Evolutionary conservation across 768 basidiomycete genomes (phyloP), one percentile per base, ranked within the genome.

Genomic region (Lyophyllum decastes): DNA sequence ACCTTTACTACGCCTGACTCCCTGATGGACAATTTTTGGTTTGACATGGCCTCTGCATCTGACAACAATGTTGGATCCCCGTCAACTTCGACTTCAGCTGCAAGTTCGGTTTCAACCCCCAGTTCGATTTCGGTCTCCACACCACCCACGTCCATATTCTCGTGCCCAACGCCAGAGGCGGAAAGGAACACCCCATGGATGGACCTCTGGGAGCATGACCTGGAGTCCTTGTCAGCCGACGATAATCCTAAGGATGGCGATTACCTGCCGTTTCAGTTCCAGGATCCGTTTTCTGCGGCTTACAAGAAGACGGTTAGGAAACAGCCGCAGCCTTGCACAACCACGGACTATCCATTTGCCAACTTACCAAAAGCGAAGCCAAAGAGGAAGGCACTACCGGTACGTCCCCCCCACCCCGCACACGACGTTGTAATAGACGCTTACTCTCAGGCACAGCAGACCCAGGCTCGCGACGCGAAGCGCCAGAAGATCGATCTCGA

Each of bases 401-500:
- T 60, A 53, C 24, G 38, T n/a, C 17, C 38, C 27, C n/a, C 33
- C 30, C 22, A 46, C 11, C 24, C 10, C 22, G 4, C 1, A 16
- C 14, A 8, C n/a, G 14, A 25, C 12, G 14, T 41, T 7, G 30
- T 30, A 30, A 30, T 30, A 5, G 40, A 10, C 19, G 7, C 16
- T 34, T 41, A 24, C 19, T 30, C 21, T 52, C 47, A 27, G 33
- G 21, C 10, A 12, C 25, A 53, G 34, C 52, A 57, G 48, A 52
- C 34, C 9, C 30, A 44, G 49, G 19, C 34, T 19, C 46, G 46
- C 19, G 49, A 52, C 25, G 6, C 33, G 2, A 66, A 66, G 52
- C 59, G 59, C 44, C 59, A 58, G 26, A 64, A 59, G 35, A 4
- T 52, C 16, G 60, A 67, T 16, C 44, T 45, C 11, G 60, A 61